Evolutionary conservation across 495 filamentous ascomycete species (phyloP).

Genomic region (Talaromyces trachyspermus): DNA sequence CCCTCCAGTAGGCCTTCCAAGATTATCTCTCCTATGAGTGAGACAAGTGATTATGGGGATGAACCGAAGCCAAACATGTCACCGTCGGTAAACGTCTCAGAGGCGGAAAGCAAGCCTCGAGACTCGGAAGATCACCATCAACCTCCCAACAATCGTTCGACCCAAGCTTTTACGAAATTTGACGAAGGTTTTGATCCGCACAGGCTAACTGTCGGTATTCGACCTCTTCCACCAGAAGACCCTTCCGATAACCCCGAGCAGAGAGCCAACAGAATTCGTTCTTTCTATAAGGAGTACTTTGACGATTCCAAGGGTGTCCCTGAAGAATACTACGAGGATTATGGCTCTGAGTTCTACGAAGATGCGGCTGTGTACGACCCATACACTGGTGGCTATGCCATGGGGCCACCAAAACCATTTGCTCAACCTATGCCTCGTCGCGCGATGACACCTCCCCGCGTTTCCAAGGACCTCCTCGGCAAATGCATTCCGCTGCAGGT

Average conservation of each 20-base stretch:
- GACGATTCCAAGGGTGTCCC: slow-evolving; percentile 65
- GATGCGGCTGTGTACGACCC: slow-evolving; percentile 63
- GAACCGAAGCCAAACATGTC: slow-evolving; percentile 42
- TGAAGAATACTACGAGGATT: slow-evolving; percentile 62
- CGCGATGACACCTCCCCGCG: slow-evolving; percentile 96
- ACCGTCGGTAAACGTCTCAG: slow-evolving; percentile 26
- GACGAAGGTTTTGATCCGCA: slow-evolving; percentile 56
- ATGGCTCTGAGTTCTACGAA: slow-evolving; percentile 54
- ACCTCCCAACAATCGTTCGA: slow-evolving; percentile 17
- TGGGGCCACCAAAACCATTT: slow-evolving; percentile 55
- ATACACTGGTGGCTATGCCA: slow-evolving; percentile 63
- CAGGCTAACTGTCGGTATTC: slow-evolving; percentile 78
- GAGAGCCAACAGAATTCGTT: slow-evolving; percentile 90
- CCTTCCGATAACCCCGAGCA: slow-evolving; percentile 85
- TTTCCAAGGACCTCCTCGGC: slow-evolving; percentile 48
- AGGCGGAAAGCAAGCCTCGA: slow-evolving; percentile 19
- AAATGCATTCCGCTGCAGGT: slow-evolving; percentile 40
- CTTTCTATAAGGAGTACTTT: slow-evolving; percentile 99
- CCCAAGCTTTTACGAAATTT: slow-evolving; percentile 4
- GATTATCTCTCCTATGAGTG: slow-evolving; percentile 39
- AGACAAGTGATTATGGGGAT: slow-evolving; percentile 59
- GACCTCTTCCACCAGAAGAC: slow-evolving; percentile 86
- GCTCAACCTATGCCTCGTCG: slow-evolving; percentile 78
- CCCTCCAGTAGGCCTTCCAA: slow-evolving; percentile 20
- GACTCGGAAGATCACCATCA: slow-evolving; percentile 29